phyloP scores from a whole-genome alignment of 345 rosid genomes.

The Syzygium oleosum region DNA sequence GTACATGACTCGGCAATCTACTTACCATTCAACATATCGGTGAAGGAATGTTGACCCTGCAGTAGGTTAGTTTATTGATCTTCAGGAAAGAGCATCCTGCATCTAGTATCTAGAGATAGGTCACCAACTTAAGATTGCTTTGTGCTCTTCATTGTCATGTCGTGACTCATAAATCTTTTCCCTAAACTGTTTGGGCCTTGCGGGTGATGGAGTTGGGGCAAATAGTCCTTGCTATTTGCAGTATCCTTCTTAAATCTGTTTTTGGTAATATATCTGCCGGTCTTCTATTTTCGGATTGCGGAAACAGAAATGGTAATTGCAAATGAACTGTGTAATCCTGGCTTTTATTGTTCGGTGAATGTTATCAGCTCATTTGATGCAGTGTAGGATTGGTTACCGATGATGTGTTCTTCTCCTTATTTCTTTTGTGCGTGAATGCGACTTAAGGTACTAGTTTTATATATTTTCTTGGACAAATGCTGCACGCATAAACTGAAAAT shows the following conservation, averaged over 20 bases:
- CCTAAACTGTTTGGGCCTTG: background rate
- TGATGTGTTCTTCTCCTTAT: background rate
- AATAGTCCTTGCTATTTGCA: background rate
- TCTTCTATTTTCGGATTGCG: background rate
- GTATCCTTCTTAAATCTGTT: background rate
- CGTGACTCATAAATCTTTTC: background rate
- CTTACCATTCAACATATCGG: background rate
- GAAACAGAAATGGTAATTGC: background rate
- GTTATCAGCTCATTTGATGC: background rate
- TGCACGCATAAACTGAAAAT: background rate
- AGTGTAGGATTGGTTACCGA: background rate
- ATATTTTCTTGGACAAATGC: background rate
- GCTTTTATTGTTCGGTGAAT: background rate
- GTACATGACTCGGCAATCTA: background rate
- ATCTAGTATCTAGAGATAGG: background rate
- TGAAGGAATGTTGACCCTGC: background rate
- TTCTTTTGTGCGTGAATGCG: background rate
- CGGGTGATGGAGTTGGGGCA: background rate
- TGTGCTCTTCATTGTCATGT: background rate
- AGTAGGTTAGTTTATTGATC: background rate
- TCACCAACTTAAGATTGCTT: background rate
- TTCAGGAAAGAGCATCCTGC: background rate
- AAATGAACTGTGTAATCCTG: background rate
- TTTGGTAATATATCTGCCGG: background rate
- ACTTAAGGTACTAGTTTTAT: background rate